Percentiles rank a stretch among this genome's conserved stretches.
phyloP scores from a whole-genome alignment of 371 early-diverging fungal species.

The Chytridium lagenaria region DNA sequence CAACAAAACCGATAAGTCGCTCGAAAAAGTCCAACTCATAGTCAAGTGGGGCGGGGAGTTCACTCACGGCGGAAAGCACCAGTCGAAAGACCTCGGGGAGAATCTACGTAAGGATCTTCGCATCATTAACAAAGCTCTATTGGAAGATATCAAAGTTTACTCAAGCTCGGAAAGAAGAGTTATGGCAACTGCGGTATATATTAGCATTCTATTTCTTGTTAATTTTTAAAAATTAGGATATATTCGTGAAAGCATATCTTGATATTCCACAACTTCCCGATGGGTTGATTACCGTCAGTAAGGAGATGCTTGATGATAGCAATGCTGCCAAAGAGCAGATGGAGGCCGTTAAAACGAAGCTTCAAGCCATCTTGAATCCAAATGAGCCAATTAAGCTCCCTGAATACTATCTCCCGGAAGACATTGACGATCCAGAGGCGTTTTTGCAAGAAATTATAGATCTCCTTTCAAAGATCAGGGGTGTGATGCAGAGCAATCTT shows the following conservation, averaged over 20 bases:
- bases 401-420: constrained; percentile 47
- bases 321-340: constrained; percentile 93
- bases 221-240: constrained; percentile 48
- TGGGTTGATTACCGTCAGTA: constrained; percentile 67
- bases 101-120: constrained; percentile 90
- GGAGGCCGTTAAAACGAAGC: constrained; percentile 81
- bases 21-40: constrained; percentile 84
- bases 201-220: neutral
- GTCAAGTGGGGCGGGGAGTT: constrained; percentile 98
- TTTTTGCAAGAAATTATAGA: constrained; percentile 74
- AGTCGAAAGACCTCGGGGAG: constrained; percentile 90
- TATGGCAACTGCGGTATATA: constrained; percentile 69
- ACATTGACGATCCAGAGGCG: constrained; percentile 66
- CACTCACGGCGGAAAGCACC: constrained; percentile 94
- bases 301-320: constrained; percentile 94
- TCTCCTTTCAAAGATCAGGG: constrained; percentile 70
- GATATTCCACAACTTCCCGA: constrained; percentile 48
- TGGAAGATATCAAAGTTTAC: constrained; percentile 87
- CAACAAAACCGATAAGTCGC: constrained; percentile 60
- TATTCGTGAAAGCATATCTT: constrained; percentile 80
- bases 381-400: constrained; percentile 37
- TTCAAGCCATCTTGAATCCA: constrained; percentile 61
- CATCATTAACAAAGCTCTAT: constrained; percentile 81
- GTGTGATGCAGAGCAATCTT: constrained; percentile 83
- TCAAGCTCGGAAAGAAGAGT: constrained; percentile 91